Conservation (phyloP, 345 rosid species). For the Firmiana major region DNA sequence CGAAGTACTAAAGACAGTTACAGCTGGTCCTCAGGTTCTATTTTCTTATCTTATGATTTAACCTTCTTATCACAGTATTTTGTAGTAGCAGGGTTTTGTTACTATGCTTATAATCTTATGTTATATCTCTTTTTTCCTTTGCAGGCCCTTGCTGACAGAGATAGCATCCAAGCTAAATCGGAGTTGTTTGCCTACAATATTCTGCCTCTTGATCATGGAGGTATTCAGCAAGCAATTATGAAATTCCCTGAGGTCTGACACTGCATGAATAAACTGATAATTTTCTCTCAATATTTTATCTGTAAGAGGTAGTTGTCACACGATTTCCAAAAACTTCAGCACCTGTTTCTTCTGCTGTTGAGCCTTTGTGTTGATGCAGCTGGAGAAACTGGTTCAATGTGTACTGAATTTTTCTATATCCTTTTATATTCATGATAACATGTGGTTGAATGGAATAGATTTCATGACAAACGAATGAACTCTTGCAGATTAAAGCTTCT, state of each 20-base stretch:
- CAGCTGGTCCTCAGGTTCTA: conserved; percentile 63
- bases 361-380: background rate
- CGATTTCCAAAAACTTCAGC: background rate
- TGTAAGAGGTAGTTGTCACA: background rate
- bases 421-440: background rate
- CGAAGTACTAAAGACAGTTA: conserved; percentile 66
- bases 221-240: conserved; percentile 79
- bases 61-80: conserved; percentile 13
- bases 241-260: conserved; percentile 71
- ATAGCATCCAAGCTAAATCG: conserved; percentile 45
- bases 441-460: background rate
- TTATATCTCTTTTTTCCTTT: conserved; percentile 19
- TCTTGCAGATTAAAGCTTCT: conserved; percentile 80
- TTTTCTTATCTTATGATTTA: background rate
- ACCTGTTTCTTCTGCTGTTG: background rate
- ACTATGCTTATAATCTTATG: conserved; percentile 3
- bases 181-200: conserved; percentile 77
- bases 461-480: conserved; percentile 23
- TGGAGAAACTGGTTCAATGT: background rate
- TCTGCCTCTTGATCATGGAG: conserved; percentile 86
- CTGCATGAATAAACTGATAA: conserved; percentile 14
- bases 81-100: background rate
- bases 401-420: background rate
- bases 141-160: conserved; percentile 68
- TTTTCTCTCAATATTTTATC: conserved; percentile 15